phyloP scores from a whole-genome alignment of 2,329 filamentous ascomycete species.

The Exophiala aquamarina region DNA sequence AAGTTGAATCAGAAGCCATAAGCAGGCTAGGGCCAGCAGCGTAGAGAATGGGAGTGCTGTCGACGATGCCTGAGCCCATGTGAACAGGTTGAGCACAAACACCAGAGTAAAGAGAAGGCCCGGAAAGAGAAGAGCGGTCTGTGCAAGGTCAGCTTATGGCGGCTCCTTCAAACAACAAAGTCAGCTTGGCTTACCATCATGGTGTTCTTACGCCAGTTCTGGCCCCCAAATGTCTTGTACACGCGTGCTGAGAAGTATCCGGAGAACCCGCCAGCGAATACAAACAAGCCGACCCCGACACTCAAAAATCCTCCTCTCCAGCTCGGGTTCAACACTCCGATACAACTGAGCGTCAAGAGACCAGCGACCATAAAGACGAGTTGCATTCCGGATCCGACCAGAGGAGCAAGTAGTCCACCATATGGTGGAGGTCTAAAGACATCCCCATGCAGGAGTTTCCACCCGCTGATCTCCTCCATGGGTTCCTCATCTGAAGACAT shows the following conservation, averaged over 20 bases:
- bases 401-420: conserved; percentile 72
- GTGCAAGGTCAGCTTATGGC: conserved; percentile 12
- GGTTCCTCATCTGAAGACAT: conserved; percentile 68
- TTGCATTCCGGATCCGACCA: conserved; percentile 84
- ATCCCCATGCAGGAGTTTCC: conserved; percentile 87
- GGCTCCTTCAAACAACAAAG: background rate
- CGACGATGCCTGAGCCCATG: conserved; percentile 86
- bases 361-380: conserved; percentile 78
- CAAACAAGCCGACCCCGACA: conserved; percentile 77
- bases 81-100: conserved; percentile 82
- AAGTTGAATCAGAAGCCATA: conserved; percentile 85
- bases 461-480: conserved; percentile 78
- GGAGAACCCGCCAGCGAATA: conserved; percentile 79
- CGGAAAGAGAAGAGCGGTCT: conserved; percentile 75
- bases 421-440: conserved; percentile 74
- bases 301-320: conserved; percentile 89
- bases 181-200: conserved; percentile 50
- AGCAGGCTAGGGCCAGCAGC: conserved; percentile 66
- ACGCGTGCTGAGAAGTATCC: conserved; percentile 83
- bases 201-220: conserved; percentile 73
- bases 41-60: conserved; percentile 84
- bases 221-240: conserved; percentile 79
- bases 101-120: conserved; percentile 72
- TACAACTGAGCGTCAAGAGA: conserved; percentile 68
- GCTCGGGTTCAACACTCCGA: conserved; percentile 79